Percentiles rank a stretch among this genome's conserved stretches.
These are phyloP conservation scores for Nakazawaea anatomiae DNA, from an alignment of 805 yeast species.

Conservation along the genomic window DNA sequence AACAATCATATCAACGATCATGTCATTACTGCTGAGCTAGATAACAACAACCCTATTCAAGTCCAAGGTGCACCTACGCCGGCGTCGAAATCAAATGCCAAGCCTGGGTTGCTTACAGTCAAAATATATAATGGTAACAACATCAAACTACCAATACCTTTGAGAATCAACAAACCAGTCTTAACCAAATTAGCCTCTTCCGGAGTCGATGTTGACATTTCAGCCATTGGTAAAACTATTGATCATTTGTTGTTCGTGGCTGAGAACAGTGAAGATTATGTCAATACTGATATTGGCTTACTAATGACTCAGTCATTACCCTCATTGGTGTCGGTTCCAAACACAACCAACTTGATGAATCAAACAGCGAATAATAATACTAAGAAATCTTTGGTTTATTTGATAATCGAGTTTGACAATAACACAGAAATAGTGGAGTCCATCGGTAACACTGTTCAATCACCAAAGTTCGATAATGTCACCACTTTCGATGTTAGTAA, in stretches of 20 bases:
- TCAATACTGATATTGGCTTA: conserved; percentile 14
- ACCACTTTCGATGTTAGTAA: conserved; percentile 86
- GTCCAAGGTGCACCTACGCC: neutral
- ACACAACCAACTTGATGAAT: conserved; percentile 24
- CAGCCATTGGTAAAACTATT: conserved; percentile 25
- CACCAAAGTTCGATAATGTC: conserved; percentile 82
- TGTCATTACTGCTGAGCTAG: conserved; percentile 9
- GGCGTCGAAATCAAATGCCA: conserved; percentile 11
- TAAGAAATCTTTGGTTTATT: conserved; percentile 66
- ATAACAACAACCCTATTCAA: conserved; percentile 8
- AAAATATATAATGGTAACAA: conserved; percentile 68
- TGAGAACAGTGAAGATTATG: conserved; percentile 9
- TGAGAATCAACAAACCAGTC: conserved; percentile 58
- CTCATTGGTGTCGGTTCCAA: conserved; percentile 40
- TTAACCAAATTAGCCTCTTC: conserved; percentile 62
- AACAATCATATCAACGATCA: neutral
- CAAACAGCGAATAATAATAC: conserved; percentile 51
- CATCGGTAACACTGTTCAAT: conserved; percentile 68
- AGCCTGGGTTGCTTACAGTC: conserved; percentile 73
- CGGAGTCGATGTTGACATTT: conserved; percentile 34
- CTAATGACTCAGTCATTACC: conserved; percentile 32
- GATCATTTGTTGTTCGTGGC: conserved; percentile 16
- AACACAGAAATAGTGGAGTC: conserved; percentile 88
- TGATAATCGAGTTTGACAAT: conserved; percentile 92
- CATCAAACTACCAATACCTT: conserved; percentile 63